Percentiles rank a stretch among this genome's conserved stretches.
phyloP scores from a whole-genome alignment of 192 early-diverging fungal species.

The Pilobolus umbonatus region DNA sequence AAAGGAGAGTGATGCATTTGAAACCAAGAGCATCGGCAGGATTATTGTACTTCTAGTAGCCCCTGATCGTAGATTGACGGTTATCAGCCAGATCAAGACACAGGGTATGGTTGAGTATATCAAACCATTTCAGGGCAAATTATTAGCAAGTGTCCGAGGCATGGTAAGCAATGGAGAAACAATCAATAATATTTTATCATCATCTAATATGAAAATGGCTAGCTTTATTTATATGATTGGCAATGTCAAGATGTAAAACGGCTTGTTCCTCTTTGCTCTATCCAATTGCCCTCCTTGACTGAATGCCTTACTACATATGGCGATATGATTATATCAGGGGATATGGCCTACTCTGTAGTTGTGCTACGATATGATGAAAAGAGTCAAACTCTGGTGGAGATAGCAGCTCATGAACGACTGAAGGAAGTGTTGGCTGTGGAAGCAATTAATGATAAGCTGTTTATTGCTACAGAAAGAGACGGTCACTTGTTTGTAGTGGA shows the following conservation, averaged over 20 bases:
- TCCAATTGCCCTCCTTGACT: conserved; percentile 55
- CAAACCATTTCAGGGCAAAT: conserved; percentile 53
- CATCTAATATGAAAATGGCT: not conserved
- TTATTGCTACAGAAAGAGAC: conserved; percentile 57
- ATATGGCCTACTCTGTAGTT: conserved; percentile 74
- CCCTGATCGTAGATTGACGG: conserved; percentile 37
- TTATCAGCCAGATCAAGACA: conserved; percentile 44
- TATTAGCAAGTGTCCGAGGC: conserved; percentile 64
- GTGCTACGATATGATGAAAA: conserved; percentile 50
- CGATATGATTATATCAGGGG: conserved; percentile 74
- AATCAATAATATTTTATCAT: not conserved
- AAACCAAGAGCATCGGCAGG: conserved; percentile 67
- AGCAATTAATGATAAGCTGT: conserved; percentile 49
- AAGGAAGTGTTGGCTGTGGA: conserved; percentile 61
- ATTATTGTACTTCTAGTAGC: conserved; percentile 62
- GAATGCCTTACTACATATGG: conserved; percentile 55
- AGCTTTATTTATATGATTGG: conserved; percentile 26
- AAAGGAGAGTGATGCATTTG: conserved; percentile 53
- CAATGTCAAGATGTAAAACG: conserved; percentile 6
- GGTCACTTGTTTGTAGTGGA: conserved; percentile 59
- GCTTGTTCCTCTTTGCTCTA: conserved; percentile 14
- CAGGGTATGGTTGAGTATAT: conserved; percentile 66
- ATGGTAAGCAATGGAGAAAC: conserved; percentile 33
- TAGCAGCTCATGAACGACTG: conserved; percentile 56
- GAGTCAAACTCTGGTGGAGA: conserved; percentile 44